Percentiles rank a stretch among this genome's conserved stretches.
Conservation (phyloP, 2,329 filamentous ascomycete genomes). For the Aspergillus uvarum region DNA sequence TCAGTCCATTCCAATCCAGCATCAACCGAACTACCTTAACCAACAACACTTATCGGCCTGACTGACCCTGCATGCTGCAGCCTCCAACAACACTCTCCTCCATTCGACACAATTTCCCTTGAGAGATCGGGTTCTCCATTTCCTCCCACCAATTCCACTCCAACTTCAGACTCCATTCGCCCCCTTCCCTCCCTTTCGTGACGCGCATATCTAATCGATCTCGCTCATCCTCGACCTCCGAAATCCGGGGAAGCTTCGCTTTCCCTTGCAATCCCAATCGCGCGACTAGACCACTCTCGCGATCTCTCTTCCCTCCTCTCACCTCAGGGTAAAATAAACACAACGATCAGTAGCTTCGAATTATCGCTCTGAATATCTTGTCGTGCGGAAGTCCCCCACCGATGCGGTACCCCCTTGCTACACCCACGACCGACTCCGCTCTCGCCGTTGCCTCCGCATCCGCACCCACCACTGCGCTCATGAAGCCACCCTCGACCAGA, state of each 20-base stretch:
- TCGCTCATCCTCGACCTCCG: background rate
- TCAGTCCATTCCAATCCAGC: slow-evolving; percentile 10
- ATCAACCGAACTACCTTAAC: slow-evolving; percentile 5
- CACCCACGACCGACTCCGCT: background rate
- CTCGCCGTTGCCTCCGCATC: background rate
- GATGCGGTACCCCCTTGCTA: background rate
- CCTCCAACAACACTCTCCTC: background rate
- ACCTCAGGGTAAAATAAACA: background rate
- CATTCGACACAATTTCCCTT: background rate
- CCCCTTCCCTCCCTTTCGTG: slow-evolving; percentile 2
- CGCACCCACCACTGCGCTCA: background rate
- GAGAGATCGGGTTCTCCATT: too few relatives aligned
- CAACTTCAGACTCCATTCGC: background rate
- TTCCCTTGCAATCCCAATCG: background rate
- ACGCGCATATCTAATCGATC: background rate
- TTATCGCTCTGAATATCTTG: too few relatives aligned
- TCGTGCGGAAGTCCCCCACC: too few relatives aligned
- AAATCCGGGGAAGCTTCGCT: slow-evolving; percentile 22
- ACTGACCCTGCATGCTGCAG: background rate
- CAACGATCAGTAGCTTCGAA: too few relatives aligned
- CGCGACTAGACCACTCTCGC: background rate
- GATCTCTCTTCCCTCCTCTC: background rate
- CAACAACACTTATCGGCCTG: background rate
- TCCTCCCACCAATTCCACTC: background rate
- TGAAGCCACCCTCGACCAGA: slow-evolving; percentile 27